phyloP scores from a whole-genome alignment of 305 asterid genomes.

The Ruellia speciosa region DNA sequence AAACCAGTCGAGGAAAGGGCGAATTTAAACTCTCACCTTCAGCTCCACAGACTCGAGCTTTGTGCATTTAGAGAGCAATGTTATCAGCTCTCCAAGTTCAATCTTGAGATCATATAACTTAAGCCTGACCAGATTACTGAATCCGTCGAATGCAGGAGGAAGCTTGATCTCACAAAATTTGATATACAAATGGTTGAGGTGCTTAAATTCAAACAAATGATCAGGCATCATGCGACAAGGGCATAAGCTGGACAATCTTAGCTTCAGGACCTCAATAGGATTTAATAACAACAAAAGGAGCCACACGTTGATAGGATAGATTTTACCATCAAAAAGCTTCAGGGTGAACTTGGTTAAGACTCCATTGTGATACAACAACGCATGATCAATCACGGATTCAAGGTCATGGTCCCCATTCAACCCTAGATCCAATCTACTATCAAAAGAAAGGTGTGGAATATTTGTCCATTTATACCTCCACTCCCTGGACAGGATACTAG shows the following conservation, averaged over 20 bases:
- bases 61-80: too few relatives aligned
- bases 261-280: not conserved
- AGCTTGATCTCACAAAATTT: not conserved
- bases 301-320: not conserved
- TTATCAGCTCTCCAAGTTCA: not conserved
- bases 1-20: too few relatives aligned
- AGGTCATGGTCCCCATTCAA: not conserved
- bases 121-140: not conserved
- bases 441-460: not conserved
- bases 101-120: not conserved
- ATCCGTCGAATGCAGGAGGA: not conserved
- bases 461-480: constrained; percentile 2
- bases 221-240: not conserved
- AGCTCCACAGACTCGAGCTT: too few relatives aligned
- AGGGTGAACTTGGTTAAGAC: not conserved
- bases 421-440: too few relatives aligned
- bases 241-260: not conserved
- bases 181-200: not conserved
- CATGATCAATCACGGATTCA: not conserved
- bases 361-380: not conserved
- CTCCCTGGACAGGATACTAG: not conserved
- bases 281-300: not conserved
- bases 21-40: too few relatives aligned
- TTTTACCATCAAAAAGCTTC: not conserved
- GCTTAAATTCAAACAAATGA: not conserved